Conservation (phyloP, 176 grass and related monocot species). For the Hyparrhenia diplandra region DNA sequence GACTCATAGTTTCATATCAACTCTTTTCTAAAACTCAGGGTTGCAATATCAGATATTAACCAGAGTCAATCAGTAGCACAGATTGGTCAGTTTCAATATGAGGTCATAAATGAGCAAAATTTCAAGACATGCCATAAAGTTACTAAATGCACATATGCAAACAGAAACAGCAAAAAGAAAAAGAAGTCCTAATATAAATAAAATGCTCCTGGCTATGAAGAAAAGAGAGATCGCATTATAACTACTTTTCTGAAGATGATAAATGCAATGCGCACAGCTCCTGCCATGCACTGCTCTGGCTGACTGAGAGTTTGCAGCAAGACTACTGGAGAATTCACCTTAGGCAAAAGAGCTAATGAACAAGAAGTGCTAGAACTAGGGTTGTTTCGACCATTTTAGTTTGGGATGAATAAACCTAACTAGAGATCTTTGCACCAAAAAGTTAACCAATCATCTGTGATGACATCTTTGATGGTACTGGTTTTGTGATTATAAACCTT, state of each 20-base stretch:
- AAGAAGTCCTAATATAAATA: not conserved
- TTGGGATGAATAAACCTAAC: not conserved
- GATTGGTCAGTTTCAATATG: not conserved
- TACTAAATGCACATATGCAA: not conserved
- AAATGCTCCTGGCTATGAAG: not conserved
- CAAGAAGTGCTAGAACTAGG: not conserved
- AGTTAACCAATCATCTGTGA: not conserved
- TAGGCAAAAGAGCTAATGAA: not conserved
- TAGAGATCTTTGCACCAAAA: not conserved
- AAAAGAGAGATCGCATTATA: not conserved
- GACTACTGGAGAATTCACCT: not conserved
- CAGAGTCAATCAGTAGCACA: not conserved
- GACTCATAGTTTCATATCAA: not conserved
- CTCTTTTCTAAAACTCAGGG: not conserved
- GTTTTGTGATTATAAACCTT: not conserved
- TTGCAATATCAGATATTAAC: not conserved
- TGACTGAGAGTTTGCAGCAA: not conserved
- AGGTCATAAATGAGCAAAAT: not conserved
- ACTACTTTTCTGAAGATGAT: not conserved
- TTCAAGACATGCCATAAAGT: not conserved
- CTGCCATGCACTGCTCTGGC: not conserved
- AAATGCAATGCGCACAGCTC: not conserved
- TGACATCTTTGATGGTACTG: not conserved
- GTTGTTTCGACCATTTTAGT: not conserved
- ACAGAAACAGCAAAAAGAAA: not conserved